phyloP scores from a whole-genome alignment of 1,139 yeast species.

The Kodamaea ohmeri region DNA sequence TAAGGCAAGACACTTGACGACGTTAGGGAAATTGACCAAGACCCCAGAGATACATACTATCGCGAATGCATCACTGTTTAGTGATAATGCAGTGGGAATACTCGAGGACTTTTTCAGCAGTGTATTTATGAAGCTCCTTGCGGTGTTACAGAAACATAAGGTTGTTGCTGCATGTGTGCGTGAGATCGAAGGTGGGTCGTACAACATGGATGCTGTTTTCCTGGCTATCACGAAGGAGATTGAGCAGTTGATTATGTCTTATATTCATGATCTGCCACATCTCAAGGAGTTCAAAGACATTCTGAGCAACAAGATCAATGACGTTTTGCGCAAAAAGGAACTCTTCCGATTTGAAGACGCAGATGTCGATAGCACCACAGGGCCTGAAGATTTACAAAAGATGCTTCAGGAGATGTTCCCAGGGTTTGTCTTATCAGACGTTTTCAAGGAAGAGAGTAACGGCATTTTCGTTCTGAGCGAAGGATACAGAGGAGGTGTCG shows the following conservation, averaged over 20 bases:
- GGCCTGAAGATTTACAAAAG: conserved; percentile 43
- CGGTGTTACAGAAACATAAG: conserved; percentile 69
- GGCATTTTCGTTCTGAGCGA: conserved; percentile 63
- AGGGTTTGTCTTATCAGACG: conserved; percentile 46
- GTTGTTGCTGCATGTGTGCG: conserved; percentile 57
- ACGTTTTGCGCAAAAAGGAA: conserved; percentile 26
- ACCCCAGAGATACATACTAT: conserved; percentile 30
- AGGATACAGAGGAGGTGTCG: conserved; percentile 52
- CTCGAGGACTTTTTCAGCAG: conserved; percentile 70
- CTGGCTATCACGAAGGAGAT: conserved; percentile 53
- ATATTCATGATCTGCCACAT: conserved; percentile 37
- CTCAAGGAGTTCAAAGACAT: conserved; percentile 11
- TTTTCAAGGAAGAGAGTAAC: conserved; percentile 15
- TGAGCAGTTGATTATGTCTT: conserved; percentile 52
- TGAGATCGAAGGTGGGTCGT: conserved; percentile 11
- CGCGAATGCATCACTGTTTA: conserved; percentile 27
- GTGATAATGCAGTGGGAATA: conserved; percentile 54
- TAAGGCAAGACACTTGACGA: conserved; percentile 41
- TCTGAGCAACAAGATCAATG: conserved; percentile 19
- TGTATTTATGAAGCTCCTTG: conserved; percentile 59
- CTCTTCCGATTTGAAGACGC: conserved; percentile 53
- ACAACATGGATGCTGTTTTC: conserved; percentile 5
- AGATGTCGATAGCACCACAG: conserved; percentile 30
- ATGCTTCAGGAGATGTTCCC: conserved; percentile 61
- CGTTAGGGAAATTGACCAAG: conserved; percentile 34